Evolutionary conservation across 768 basidiomycete species (phyloP).

Genomic region (Guyanaporus albipodus): DNA sequence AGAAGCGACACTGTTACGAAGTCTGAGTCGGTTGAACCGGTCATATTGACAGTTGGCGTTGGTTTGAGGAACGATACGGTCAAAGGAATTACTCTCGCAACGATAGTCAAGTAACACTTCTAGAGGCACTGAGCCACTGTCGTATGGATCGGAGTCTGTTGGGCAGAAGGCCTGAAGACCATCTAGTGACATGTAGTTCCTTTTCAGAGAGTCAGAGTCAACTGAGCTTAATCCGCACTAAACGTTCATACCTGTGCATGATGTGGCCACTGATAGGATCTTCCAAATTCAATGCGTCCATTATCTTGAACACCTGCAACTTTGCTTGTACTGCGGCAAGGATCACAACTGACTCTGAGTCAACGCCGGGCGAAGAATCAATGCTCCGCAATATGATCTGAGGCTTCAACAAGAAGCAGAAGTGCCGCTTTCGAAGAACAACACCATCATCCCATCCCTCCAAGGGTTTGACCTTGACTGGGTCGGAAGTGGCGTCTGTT

Average conservation of each 20-base stretch:
- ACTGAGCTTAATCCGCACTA: neutral
- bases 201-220: slow-evolving; percentile 27
- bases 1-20: slow-evolving; percentile 67
- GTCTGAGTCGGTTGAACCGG: slow-evolving; percentile 88
- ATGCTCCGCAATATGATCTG: slow-evolving; percentile 80
- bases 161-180: slow-evolving; percentile 91
- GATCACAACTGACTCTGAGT: slow-evolving; percentile 57
- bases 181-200: slow-evolving; percentile 73
- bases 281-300: slow-evolving; percentile 73
- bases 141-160: slow-evolving; percentile 36
- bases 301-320: slow-evolving; percentile 71
- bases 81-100: slow-evolving; percentile 78
- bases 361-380: slow-evolving; percentile 30
- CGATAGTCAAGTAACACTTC: slow-evolving; percentile 86
- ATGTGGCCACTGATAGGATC: slow-evolving; percentile 85
- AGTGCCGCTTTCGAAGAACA: slow-evolving; percentile 64
- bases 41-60: slow-evolving; percentile 85
- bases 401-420: slow-evolving; percentile 85
- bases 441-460: slow-evolving; percentile 73
- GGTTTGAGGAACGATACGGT: slow-evolving; percentile 87
- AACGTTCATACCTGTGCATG: slow-evolving; percentile 64
- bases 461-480: slow-evolving; percentile 51
- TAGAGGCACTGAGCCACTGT: slow-evolving; percentile 68
- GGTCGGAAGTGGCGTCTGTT: slow-evolving; percentile 27
- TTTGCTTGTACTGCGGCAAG: slow-evolving; percentile 78